A percentile compares a stretch with the other conserved stretches of the same genome.
Evolutionary conservation across 495 filamentous ascomycete genomes (phyloP).

Genomic region (Pseudevernia furfuracea): DNA sequence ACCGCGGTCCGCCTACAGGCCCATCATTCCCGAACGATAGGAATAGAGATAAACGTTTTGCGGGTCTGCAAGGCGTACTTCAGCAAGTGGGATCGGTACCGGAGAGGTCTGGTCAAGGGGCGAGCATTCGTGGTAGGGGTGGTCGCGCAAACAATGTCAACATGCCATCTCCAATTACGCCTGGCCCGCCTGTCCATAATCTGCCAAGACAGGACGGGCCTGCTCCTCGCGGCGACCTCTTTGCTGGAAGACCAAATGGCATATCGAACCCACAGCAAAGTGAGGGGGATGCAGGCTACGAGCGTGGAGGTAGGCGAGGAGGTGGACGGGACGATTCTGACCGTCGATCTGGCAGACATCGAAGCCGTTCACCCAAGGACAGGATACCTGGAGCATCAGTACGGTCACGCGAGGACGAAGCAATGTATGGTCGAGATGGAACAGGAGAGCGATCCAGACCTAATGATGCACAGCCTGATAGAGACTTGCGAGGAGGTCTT

Average conservation of each 20-base stretch:
- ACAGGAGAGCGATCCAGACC: conserved; percentile 17
- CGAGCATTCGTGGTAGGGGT: conserved; percentile 28
- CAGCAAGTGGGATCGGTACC: conserved; percentile 22
- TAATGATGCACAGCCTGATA: conserved; percentile 4
- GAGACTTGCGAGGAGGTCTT: conserved; percentile 7
- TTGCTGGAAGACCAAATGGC: conserved; percentile 20
- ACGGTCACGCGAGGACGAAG: conserved; percentile 20
- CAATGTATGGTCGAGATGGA: conserved; percentile 13
- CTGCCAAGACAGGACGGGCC: conserved; percentile 12
- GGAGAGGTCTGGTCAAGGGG: conserved; percentile 25
- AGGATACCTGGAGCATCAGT: conserved; percentile 1
- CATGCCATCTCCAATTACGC: conserved; percentile 19
- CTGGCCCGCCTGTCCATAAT: conserved; percentile 19
- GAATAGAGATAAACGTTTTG: conserved; percentile 27
- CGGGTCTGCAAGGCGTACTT: conserved; percentile 24
- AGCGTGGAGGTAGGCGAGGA: conserved; percentile 17
- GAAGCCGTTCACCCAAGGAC: conserved; percentile 18
- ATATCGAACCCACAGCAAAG: conserved; percentile 2
- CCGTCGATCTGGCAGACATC: conserved; percentile 22
- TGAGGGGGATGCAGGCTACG: conserved; percentile 22
- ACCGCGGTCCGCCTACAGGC: conserved; percentile 27
- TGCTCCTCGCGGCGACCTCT: conserved; percentile 19
- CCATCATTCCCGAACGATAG: conserved; percentile 20
- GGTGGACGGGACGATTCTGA: conserved; percentile 19
- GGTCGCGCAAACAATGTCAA: conserved; percentile 24